Base-by-base conservation (phyloP, 495 filamentous ascomycete genomes). In the Talaromyces wortmannii region DNA sequence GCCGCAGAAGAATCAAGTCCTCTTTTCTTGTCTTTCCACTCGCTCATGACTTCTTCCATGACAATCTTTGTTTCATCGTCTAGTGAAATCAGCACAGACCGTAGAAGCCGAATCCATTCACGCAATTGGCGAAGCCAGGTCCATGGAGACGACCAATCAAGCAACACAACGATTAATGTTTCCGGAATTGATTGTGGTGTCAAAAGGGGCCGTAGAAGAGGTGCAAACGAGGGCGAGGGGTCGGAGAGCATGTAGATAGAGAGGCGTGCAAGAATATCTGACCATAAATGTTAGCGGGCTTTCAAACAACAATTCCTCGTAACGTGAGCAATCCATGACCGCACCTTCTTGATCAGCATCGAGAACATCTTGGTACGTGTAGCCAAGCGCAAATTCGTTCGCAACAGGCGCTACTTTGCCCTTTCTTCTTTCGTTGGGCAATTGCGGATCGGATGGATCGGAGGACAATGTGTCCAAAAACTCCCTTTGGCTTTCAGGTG, bases 81-180 rank as follows among this genome's bases (percentile, higher is more conserved):
- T 18, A 96, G 77, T 6, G 82, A 85, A 33, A 85, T 71, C 31
- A 95, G 75, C 15, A 96, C 82, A 0, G 82, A 84, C 50, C 90
- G 80, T 31, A 97, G 71, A 4, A 96, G 76, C 42, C 88, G 78
- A 32, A 96, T 83, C 92, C 92, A 96, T 63, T 91, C 87, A 61
- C 88, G 79, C 32, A 97, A 70, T 68, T 94, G 86, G 48, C 91
- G 82, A 67, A 91, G 76, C 92, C 92, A 97, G 59, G 85, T 80
- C 90, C 91, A 96, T 44, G 92, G 92, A 60, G 91, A 82, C 43
- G 84, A 85, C 92, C 92, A 97, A 68, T 97, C 91, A 36, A 97
- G 78, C 4, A 97, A 73, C 64, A 97, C 83, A 51, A 96, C 87
- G 55, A 96, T 83, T 55, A 95, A 77, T 13, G 90, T 95, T 67